Evolutionary conservation across 768 basidiomycete genomes (phyloP), one percentile per base, ranked within the genome.

Genomic region (Vararia minispora): DNA sequence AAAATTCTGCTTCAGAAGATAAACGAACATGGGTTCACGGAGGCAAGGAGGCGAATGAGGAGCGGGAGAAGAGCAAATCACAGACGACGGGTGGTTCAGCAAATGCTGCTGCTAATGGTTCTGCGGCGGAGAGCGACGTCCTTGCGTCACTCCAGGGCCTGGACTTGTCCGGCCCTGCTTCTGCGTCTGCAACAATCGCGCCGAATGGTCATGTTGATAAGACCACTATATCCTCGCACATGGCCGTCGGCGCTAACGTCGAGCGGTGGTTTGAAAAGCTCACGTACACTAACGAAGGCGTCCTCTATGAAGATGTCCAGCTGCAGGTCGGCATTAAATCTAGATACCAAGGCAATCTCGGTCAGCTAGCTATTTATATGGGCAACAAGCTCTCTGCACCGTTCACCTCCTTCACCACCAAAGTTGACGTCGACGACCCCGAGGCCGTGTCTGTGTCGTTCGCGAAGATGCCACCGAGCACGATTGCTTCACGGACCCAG

Each of bases 301-400:
- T 98, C 24, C 69, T 99, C 10, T 98, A 87, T 59, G 95, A 99
- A 59, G 94, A 98, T 49, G 74, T 86, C 7, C 88, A 94, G 59
- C 74, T 99, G 30, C 94, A 98, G 56, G 76, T 99, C 37, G 95
- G 95, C 24, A 60, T 98, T 64, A 99, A 98, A 64, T 90, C 91
- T 22, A 83, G 91, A 52, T 99, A 86, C 58, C 94, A 98, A 57
- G 85, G 87, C 12, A 85, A 94, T 52, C 73, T 91, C 27, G 95
- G 94, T 12, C 89, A 97, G 51, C 53, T 99, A 33, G 92, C 92
- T 18, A 65, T 99, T 26, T 98, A 95, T 62, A 72, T 98, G 45
- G 95, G 95, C 48, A 99, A 98, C 69, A 99, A 99, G 58, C 67
- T 91, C 35, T 74, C 84, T 5, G 76, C 76, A 6, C 73, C 94